Conservation (phyloP, 179 eudicot genomes). For the Drosera spatulata region DNA sequence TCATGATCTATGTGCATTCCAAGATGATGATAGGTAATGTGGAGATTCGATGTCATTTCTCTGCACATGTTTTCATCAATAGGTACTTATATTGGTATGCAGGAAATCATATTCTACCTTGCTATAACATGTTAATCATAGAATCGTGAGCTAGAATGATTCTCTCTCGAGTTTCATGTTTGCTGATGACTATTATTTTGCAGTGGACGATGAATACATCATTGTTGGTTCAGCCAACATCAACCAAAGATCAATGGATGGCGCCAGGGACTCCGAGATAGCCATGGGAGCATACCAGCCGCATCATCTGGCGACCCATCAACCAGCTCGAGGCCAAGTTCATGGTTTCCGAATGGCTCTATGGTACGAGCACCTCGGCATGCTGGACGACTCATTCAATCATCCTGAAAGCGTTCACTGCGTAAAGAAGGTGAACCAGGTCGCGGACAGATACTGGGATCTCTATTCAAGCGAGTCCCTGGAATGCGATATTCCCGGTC, state of each 20-base stretch:
- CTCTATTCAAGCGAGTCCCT: constrained; percentile 34
- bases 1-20: constrained; percentile 54
- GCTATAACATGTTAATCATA: no score
- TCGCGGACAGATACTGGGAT: constrained; percentile 48
- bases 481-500: constrained; percentile 44
- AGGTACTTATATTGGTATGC: no score
- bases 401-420: constrained; percentile 35
- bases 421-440: constrained; percentile 32
- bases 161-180: no score
- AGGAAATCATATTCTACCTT: no score
- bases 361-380: constrained; percentile 57
- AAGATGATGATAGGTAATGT: constrained; percentile 50
- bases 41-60: no score
- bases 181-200: constrained; percentile 1
- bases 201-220: constrained; percentile 55
- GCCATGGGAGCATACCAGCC: constrained; percentile 66
- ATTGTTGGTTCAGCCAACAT: constrained; percentile 60
- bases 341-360: constrained; percentile 53
- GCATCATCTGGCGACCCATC: constrained; percentile 18
- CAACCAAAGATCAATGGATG: constrained; percentile 63
- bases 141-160: no score
- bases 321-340: constrained; percentile 40
- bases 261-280: constrained; percentile 50
- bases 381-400: constrained; percentile 32
- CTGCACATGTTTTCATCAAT: no score